These are phyloP conservation scores for Dimocarpus longan DNA, from an alignment of 345 rosid genomes.

Conservation along the genomic window DNA sequence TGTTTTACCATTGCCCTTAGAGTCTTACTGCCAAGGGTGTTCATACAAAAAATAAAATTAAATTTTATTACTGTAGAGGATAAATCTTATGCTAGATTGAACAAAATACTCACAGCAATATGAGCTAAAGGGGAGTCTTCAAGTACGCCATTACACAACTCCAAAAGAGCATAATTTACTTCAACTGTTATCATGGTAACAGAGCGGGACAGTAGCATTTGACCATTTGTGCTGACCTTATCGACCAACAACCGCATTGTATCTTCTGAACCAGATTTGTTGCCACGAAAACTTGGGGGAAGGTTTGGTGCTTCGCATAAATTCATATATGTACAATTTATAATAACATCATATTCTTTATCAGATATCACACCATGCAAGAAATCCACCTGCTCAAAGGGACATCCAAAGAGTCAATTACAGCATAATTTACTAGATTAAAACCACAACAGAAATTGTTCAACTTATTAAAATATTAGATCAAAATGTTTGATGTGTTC, in stretches of 20 bases:
- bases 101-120: slow-evolving; percentile 65
- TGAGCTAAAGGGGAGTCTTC: slow-evolving; percentile 90
- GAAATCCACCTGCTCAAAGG: slow-evolving; percentile 72
- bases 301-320: slow-evolving; percentile 80
- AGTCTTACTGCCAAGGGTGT: not conserved
- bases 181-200: slow-evolving; percentile 87
- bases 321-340: slow-evolving; percentile 69
- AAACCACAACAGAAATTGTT: not conserved
- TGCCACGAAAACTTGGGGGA: slow-evolving; percentile 90
- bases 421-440: not conserved
- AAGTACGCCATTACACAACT: slow-evolving; percentile 77
- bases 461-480: not conserved
- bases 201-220: slow-evolving; percentile 78
- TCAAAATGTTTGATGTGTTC: not conserved
- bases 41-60: not conserved
- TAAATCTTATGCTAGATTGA: not conserved
- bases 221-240: slow-evolving; percentile 90
- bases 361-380: slow-evolving; percentile 87
- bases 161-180: slow-evolving; percentile 82
- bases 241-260: slow-evolving; percentile 85
- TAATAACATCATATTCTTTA: slow-evolving; percentile 84
- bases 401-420: slow-evolving; percentile 15
- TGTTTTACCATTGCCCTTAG: not conserved
- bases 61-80: not conserved
- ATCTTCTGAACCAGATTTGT: slow-evolving; percentile 71